Conservation (phyloP, 768 basidiomycete species). For the Xerocomus spinulosus region DNA sequence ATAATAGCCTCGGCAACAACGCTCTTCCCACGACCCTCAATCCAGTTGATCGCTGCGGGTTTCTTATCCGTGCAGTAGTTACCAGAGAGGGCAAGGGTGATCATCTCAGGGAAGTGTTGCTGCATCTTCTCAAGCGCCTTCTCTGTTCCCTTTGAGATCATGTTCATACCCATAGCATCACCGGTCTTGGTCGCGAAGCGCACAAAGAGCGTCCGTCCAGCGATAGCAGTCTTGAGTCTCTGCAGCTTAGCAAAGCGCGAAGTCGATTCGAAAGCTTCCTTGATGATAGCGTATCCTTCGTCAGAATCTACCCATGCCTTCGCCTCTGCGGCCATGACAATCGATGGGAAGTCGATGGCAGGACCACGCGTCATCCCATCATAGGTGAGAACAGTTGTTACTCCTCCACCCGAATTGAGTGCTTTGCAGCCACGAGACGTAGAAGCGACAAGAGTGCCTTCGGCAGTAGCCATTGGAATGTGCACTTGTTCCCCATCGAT, state of each 20-base stretch:
- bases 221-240: constrained; percentile 82
- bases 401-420: constrained; percentile 92
- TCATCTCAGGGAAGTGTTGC: constrained; percentile 84
- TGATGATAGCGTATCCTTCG: constrained; percentile 72
- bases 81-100: constrained; percentile 84
- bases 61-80: constrained; percentile 99
- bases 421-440: constrained; percentile 98
- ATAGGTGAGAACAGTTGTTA: constrained; percentile 84
- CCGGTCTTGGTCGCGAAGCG: constrained; percentile 93
- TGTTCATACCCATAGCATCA: constrained; percentile 99
- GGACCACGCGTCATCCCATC: constrained; percentile 99
- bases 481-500: constrained; percentile 81
- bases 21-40: constrained; percentile 96
- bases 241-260: constrained; percentile 88
- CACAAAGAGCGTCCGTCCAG: constrained; percentile 89
- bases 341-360: constrained; percentile 90
- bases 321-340: constrained; percentile 76
- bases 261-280: constrained; percentile 88
- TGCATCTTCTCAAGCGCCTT: constrained; percentile 81
- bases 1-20: constrained; percentile 95
- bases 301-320: constrained; percentile 83
- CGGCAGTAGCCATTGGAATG: constrained; percentile 99
- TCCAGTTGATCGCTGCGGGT: constrained; percentile 99
- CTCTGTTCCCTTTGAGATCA: constrained; percentile 98
- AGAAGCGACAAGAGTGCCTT: constrained; percentile 96